These are phyloP conservation scores for Aspergillus sclerotiicarbonarius DNA, from an alignment of 495 filamentous ascomycete genomes.

Conservation along the genomic window DNA sequence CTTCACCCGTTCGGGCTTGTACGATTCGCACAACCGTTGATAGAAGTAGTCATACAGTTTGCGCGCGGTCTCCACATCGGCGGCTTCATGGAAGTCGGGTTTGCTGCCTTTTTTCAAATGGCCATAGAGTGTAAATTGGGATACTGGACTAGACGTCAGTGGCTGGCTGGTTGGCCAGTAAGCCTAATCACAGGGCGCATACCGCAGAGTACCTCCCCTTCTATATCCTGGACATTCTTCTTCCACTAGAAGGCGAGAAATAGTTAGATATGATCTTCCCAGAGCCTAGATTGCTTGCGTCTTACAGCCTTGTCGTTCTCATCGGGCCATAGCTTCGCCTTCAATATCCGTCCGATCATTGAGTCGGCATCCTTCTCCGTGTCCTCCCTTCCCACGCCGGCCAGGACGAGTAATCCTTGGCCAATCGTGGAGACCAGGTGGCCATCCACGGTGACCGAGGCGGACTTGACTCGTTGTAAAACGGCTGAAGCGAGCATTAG, in stretches of 20 bases:
- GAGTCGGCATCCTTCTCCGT: conserved; percentile 83
- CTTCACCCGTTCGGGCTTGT: conserved; percentile 75
- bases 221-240: conserved; percentile 77
- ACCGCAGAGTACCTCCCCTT: conserved; percentile 91
- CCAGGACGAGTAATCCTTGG: conserved; percentile 86
- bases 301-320: conserved; percentile 41
- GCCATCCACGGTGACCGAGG: conserved; percentile 96
- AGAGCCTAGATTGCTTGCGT: conserved; percentile 1
- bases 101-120: conserved; percentile 91
- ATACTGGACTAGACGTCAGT: conserved; percentile 56
- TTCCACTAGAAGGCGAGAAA: conserved; percentile 65
- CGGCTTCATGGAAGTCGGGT: conserved; percentile 91
- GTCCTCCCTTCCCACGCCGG: conserved; percentile 86
- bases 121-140: conserved; percentile 94
- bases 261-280: not conserved
- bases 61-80: conserved; percentile 71
- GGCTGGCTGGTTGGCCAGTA: not conserved
- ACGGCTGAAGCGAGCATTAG: conserved; percentile 59
- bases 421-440: conserved; percentile 86
- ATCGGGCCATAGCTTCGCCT: conserved; percentile 85
- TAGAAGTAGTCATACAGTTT: conserved; percentile 81
- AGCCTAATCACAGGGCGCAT: conserved; percentile 24
- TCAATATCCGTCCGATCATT: conserved; percentile 81
- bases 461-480: conserved; percentile 90
- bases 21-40: conserved; percentile 67